Evolutionary conservation across 2,329 filamentous ascomycete genomes (phyloP).

Genomic region (Gaeumannomyces tritici): DNA sequence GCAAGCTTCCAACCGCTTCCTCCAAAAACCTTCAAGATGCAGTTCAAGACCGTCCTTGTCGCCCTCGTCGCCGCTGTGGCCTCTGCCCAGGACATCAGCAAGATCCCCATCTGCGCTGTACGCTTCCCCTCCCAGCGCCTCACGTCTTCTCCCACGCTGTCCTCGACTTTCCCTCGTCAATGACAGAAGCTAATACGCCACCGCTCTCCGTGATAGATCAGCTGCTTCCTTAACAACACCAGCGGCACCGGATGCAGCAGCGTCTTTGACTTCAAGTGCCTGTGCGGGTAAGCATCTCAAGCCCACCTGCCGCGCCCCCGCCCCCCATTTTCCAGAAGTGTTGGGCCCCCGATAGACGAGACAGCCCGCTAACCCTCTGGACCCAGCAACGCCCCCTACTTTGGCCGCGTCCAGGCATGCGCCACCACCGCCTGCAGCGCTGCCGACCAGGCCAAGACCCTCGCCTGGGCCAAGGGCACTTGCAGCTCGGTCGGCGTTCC

Average conservation of each 20-base stretch:
- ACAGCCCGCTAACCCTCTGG: neutral
- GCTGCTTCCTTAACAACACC: conserved; percentile 1
- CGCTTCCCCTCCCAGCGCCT: neutral
- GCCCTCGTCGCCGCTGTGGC: conserved; percentile 1
- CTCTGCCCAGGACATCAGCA: conserved; percentile 3
- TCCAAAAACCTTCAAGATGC: neutral
- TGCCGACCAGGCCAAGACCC: conserved; percentile 1
- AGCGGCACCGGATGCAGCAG: neutral
- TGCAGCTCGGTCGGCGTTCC: conserved; percentile 2
- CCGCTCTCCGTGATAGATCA: neutral
- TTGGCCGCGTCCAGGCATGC: neutral
- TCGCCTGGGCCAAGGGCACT: neutral
- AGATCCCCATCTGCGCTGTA: conserved; percentile 4
- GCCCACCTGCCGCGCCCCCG: too few relatives aligned
- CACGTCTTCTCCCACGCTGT: neutral
- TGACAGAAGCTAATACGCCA: neutral
- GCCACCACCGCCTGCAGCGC: neutral
- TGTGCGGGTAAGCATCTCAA: conserved; percentile 3
- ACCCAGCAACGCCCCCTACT: neutral
- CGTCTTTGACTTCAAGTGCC: conserved; percentile 3
- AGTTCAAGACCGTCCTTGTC: conserved; percentile 3
- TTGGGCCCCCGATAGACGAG: too few relatives aligned
- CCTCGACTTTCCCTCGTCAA: neutral
- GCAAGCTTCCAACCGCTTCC: neutral
- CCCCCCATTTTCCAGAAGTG: too few relatives aligned